Evolutionary conservation across 2,329 filamentous ascomycete genomes (phyloP), one percentile per base, ranked within the genome.

Genomic region (Colletotrichum lini): DNA sequence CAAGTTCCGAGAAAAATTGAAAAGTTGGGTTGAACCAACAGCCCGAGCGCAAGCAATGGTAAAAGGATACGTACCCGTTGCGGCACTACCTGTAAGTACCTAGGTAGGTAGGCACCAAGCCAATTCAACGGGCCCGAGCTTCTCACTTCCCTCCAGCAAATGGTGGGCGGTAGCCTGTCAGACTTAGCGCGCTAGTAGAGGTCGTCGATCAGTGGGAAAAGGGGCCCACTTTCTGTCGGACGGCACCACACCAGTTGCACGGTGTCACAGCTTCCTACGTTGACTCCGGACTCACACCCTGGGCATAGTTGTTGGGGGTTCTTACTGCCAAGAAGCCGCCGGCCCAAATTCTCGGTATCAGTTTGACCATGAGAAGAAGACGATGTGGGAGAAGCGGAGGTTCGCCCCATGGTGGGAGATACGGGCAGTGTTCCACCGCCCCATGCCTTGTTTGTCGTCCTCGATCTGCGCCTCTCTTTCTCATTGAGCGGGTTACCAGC

Each of bases 331-430:
- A 65, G 49, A 40, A 65, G 44, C 47, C 54, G 68, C 59, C 68
- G 42, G 68, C 42, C 68, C 64, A 61, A 44, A 49, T 65, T 49
- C 38, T 65, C 50, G 59, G 63, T 66, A 61, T 49, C n/a, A 35
- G 16, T 10, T 38, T 45, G 21, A 10, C 47, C 42, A 49, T 52
- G 70, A 65, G 65, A 35, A 65, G 47, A 60, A 59, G 42, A 12
- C 42, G 47, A 16, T 15, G 38, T 8, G 56, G 56, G 35, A 53
- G 15, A 61, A 42, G 38, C n/a, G 54, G 38, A 21, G 38, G 38
- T 21, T 18, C 35, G 8, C 35, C 35, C 35, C 35, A 38, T 38
- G 35, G 35, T 10, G 35, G 35, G 35, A 38, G 35, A 5, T 10
- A n/a, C 30, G 18, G 8, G 18, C 44, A 18, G 12, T 42, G 16